A percentile compares a stretch with the other conserved stretches of the same genome.
phyloP scores from a whole-genome alignment of 169 alveolate genomes.

The Eimeria maxima region DNA sequence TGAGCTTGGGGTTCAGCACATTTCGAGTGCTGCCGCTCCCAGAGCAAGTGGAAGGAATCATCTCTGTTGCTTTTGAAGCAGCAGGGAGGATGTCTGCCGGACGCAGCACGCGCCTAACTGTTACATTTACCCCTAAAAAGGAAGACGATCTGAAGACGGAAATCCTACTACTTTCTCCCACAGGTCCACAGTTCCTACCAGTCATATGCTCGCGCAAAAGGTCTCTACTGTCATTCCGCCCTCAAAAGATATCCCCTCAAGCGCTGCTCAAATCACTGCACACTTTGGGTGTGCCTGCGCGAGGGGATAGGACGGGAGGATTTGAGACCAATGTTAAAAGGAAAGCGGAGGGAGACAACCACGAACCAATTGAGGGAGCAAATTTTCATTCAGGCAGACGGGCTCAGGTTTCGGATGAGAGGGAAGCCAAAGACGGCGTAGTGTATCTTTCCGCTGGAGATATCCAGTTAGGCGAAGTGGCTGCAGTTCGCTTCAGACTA shows the following conservation, averaged over 20 bases:
- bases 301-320: neutral
- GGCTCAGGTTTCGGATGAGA: neutral
- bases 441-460: slow-evolving; percentile 73
- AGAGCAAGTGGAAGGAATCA: slow-evolving; percentile 80
- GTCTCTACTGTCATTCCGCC: slow-evolving; percentile 56
- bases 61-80: slow-evolving; percentile 70
- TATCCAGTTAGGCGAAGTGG: slow-evolving; percentile 69
- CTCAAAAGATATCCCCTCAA: slow-evolving; percentile 68
- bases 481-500: slow-evolving; percentile 40
- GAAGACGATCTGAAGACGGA: slow-evolving; percentile 55
- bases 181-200: slow-evolving; percentile 76
- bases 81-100: slow-evolving; percentile 83
- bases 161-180: slow-evolving; percentile 73
- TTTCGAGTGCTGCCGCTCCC: slow-evolving; percentile 80
- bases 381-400: neutral
- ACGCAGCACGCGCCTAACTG: slow-evolving; percentile 57
- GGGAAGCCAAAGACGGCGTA: slow-evolving; percentile 32
- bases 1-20: slow-evolving; percentile 81
- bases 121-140: slow-evolving; percentile 58
- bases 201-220: slow-evolving; percentile 71
- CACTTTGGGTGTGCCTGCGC: neutral
- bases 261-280: slow-evolving; percentile 37
- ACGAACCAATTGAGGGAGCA: neutral
- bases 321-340: neutral
- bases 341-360: neutral